Evolutionary conservation across 305 asterid genomes (phyloP).

Genomic region (Stenogyne calaminthoides): DNA sequence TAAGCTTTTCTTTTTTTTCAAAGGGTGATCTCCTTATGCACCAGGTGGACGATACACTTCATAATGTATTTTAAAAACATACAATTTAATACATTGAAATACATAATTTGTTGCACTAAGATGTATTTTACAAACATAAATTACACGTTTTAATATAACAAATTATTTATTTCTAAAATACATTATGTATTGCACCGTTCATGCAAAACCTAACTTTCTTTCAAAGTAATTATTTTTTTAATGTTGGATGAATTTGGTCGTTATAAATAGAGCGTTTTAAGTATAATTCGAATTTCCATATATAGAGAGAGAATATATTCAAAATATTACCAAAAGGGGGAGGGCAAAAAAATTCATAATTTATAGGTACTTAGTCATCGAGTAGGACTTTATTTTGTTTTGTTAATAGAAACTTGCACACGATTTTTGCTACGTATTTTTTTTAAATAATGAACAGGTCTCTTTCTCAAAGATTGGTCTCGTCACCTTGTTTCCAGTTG

Average conservation of each 20-base stretch:
- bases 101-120: no score
- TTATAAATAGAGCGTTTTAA: not conserved
- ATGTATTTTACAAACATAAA: no score
- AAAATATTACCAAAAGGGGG: not conserved
- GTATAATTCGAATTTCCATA: not conserved
- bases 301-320: not conserved
- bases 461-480: constrained; percentile 35
- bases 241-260: not conserved
- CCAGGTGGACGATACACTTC: no score
- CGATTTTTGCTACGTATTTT: not conserved
- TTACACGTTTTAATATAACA: no score
- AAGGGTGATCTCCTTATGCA: no score
- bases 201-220: no score
- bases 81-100: no score
- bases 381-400: not conserved
- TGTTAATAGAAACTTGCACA: constrained; percentile 2
- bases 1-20: no score
- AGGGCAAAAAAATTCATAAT: not conserved
- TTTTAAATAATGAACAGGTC: constrained; percentile 22
- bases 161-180: no score
- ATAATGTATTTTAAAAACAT: no score
- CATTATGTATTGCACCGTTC: no score
- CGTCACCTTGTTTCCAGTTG: constrained; percentile 15
- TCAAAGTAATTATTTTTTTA: not conserved
- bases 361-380: constrained; percentile 6